These are phyloP conservation scores for Phascolomyces articulosus DNA, from an alignment of 371 early-diverging fungal species.

Conservation along the genomic window DNA sequence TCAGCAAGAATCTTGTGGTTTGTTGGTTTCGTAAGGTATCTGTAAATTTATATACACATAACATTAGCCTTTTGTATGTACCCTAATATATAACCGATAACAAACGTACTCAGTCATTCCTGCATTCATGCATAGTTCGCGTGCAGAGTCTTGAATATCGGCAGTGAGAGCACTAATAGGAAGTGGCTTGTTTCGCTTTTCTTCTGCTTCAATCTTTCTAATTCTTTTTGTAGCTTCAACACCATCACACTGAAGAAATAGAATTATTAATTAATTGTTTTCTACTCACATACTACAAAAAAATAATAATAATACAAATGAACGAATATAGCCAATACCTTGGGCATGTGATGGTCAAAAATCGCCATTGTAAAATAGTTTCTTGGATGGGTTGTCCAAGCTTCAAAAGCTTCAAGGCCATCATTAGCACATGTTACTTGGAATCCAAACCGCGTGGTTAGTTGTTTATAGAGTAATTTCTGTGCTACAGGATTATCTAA, in stretches of 20 bases:
- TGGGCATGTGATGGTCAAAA: constrained; percentile 56
- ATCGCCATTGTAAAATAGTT: constrained; percentile 40
- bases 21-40: too few relatives aligned
- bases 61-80: too few relatives aligned
- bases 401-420: constrained; percentile 45
- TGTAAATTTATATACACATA: too few relatives aligned
- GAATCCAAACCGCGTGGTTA: constrained; percentile 45
- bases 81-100: too few relatives aligned
- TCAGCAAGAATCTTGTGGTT: too few relatives aligned
- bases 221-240: constrained; percentile 47
- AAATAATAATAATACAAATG: too few relatives aligned
- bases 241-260: constrained; percentile 56
- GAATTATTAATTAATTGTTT: too few relatives aligned
- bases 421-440: constrained; percentile 48
- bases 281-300: too few relatives aligned
- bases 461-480: constrained; percentile 41
- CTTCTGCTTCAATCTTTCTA: constrained; percentile 31
- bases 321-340: too few relatives aligned
- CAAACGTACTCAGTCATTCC: too few relatives aligned
- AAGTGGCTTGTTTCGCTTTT: constrained; percentile 13
- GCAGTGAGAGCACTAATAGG: constrained; percentile 21
- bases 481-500: constrained; percentile 56
- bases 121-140: constrained; percentile 16
- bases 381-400: constrained; percentile 32
- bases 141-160: constrained; percentile 16